phyloP scores from a whole-genome alignment of 176 grass and related monocot species.

The Musa schizocarpa region DNA sequence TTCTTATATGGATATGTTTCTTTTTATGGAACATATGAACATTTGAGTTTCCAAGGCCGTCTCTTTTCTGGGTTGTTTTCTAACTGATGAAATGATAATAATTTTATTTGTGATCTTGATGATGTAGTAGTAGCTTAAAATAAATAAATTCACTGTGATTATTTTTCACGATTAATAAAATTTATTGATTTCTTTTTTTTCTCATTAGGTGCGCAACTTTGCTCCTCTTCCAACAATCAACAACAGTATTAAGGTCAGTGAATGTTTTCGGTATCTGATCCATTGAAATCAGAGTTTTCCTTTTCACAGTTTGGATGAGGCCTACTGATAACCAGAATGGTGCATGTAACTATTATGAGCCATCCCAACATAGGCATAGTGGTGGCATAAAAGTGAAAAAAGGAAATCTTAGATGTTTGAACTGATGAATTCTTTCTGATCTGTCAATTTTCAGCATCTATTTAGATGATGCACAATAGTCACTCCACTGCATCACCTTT shows the following conservation, averaged over 20 bases:
- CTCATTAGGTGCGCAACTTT: constrained; percentile 77
- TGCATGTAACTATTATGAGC: too few species aligned
- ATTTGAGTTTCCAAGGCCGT: not conserved
- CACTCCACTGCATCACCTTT: too few species aligned
- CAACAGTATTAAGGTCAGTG: constrained; percentile 89
- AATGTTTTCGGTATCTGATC: not conserved
- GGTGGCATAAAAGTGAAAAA: too few species aligned
- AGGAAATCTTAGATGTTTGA: too few species aligned
- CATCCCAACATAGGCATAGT: too few species aligned
- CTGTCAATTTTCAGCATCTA: too few species aligned
- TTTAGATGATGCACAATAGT: too few species aligned
- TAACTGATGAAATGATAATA: not conserved
- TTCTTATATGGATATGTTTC: too few species aligned
- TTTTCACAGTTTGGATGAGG: not conserved
- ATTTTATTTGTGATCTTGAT: too few species aligned
- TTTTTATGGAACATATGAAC: not conserved
- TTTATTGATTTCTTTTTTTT: constrained; percentile 11
- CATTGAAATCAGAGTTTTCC: not conserved
- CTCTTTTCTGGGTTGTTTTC: not conserved
- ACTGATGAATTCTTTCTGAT: too few species aligned
- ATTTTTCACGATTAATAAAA: not conserved
- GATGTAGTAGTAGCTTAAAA: not conserved
- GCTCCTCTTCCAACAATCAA: constrained; percentile 71
- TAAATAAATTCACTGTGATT: not conserved
- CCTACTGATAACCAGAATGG: too few species aligned